Conservation (phyloP, 352 stramenopile species). For the Phytophthora boehmeriae region DNA sequence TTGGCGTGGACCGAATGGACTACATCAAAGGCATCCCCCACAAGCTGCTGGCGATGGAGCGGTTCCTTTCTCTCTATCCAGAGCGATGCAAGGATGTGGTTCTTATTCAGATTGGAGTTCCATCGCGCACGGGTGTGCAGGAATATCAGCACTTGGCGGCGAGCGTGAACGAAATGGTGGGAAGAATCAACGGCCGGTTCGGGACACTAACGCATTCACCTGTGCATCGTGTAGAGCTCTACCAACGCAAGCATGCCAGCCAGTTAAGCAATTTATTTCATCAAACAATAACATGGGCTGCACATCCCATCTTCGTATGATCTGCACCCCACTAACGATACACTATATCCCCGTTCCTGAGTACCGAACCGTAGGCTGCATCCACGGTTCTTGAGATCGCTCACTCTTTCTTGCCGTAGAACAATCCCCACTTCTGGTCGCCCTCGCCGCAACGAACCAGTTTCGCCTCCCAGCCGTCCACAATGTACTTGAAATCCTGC, state of each 20-base stretch:
- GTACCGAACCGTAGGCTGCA: no score
- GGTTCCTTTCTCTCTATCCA: conserved; percentile 81
- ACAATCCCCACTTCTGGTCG: conserved; percentile 82
- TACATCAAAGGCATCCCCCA: conserved; percentile 91
- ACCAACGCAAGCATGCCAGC: no score
- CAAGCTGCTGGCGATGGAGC: conserved; percentile 86
- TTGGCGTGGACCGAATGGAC: conserved; percentile 88
- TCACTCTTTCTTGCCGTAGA: conserved; percentile 65
- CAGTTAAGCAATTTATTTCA: no score
- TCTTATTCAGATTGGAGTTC: conserved; percentile 95
- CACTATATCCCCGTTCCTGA: no score
- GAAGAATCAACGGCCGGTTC: conserved; percentile 88
- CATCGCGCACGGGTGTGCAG: conserved; percentile 77
- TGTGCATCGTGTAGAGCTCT: conserved; percentile 48
- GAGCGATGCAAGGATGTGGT: conserved; percentile 93
- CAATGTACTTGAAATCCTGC: conserved; percentile 70
- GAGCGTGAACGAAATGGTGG: conserved; percentile 89
- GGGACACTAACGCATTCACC: conserved; percentile 86
- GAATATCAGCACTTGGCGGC: conserved; percentile 87
- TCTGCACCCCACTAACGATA: no score
- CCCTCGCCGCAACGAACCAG: conserved; percentile 67
- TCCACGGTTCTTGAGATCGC: not conserved
- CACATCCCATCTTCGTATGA: no score
- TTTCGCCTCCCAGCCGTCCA: conserved; percentile 73
- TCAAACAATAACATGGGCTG: no score